These are phyloP conservation scores for Gynandropsis gynandra DNA, from an alignment of 345 rosid genomes.

Conservation along the genomic window DNA sequence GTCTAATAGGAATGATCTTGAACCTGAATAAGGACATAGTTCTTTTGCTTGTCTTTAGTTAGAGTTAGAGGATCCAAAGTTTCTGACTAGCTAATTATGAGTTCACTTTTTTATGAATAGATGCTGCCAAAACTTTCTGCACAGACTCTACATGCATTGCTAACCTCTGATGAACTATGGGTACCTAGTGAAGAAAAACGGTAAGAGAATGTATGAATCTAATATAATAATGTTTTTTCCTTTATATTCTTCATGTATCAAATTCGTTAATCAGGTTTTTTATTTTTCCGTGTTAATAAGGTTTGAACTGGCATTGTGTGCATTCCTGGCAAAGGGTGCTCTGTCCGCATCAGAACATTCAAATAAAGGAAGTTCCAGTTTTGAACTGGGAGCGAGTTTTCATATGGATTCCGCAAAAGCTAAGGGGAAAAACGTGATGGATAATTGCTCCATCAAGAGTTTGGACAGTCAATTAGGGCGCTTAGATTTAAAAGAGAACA, in stretches of 20 bases:
- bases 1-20: conserved; percentile 5
- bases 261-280: conserved; percentile 16
- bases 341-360: conserved; percentile 46
- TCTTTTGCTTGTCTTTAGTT: neutral
- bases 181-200: conserved; percentile 88
- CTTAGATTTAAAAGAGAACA: conserved; percentile 41
- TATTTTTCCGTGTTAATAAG: conserved; percentile 36
- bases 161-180: conserved; percentile 94
- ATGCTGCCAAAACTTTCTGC: conserved; percentile 90
- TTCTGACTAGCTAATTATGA: conserved; percentile 17
- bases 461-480: conserved; percentile 54
- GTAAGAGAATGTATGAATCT: conserved; percentile 38
- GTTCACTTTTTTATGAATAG: conserved; percentile 31
- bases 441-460: conserved; percentile 37
- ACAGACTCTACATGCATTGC: conserved; percentile 82
- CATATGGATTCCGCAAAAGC: conserved; percentile 42
- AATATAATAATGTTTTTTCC: conserved; percentile 13
- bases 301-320: conserved; percentile 78
- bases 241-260: conserved; percentile 1
- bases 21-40: neutral
- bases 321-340: conserved; percentile 67
- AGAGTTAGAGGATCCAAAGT: neutral
- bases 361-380: conserved; percentile 43
- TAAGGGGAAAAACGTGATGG: conserved; percentile 44
- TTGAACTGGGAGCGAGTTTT: conserved; percentile 39